phyloP scores from a whole-genome alignment of 805 yeast genomes.

The Suhomyces canberraensis region DNA sequence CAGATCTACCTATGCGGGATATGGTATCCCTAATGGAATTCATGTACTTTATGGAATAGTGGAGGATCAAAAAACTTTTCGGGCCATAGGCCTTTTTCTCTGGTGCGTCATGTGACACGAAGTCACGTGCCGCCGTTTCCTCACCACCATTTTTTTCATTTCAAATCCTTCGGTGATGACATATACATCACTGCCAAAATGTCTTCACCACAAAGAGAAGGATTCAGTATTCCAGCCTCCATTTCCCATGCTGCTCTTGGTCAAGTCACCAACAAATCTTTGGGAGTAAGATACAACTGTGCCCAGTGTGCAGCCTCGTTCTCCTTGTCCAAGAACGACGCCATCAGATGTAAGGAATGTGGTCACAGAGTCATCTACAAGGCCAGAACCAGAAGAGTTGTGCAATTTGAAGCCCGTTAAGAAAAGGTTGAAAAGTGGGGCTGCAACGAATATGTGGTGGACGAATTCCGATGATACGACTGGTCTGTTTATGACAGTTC shows the following conservation, averaged over 20 bases:
- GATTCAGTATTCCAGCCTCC: slow-evolving; percentile 78
- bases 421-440: no score
- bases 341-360: slow-evolving; percentile 97
- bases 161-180: not conserved
- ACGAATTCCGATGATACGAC: no score
- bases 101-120: not conserved
- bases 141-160: not conserved
- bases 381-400: slow-evolving; percentile 97
- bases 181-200: slow-evolving; percentile 14
- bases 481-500: no score
- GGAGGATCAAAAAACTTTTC: not conserved
- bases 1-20: slow-evolving; percentile 30
- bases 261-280: slow-evolving; percentile 57
- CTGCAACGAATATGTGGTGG: no score
- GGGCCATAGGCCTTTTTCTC: not conserved
- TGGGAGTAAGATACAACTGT: slow-evolving; percentile 90
- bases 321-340: slow-evolving; percentile 86
- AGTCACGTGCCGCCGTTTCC: not conserved
- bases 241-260: slow-evolving; percentile 79
- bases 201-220: slow-evolving; percentile 70
- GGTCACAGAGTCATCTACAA: slow-evolving; percentile 97
- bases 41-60: slow-evolving; percentile 15
- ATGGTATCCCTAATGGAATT: slow-evolving; percentile 33
- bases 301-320: slow-evolving; percentile 93
- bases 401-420: slow-evolving; percentile 47